Conservation (phyloP, 2,329 filamentous ascomycete genomes). For the Alternaria longipes region DNA sequence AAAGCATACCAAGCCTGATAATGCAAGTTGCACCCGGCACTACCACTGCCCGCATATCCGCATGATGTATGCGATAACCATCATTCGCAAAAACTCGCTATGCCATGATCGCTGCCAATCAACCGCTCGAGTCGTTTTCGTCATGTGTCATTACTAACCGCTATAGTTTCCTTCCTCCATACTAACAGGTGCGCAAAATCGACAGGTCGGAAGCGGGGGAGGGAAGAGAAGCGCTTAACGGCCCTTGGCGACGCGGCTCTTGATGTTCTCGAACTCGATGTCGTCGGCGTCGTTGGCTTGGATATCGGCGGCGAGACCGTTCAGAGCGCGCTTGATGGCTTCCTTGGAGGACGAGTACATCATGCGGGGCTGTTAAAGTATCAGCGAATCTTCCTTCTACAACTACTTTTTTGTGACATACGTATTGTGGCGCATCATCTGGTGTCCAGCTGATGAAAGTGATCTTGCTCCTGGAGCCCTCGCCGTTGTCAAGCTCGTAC, state of each 20-base stretch:
- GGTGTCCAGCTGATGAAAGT: constrained; percentile 50
- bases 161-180: constrained; percentile 26
- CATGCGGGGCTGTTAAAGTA: constrained; percentile 76
- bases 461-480: constrained; percentile 71
- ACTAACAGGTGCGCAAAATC: constrained; percentile 30
- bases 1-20: constrained; percentile 22
- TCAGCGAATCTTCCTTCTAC: constrained; percentile 17
- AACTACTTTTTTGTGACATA: constrained; percentile 55
- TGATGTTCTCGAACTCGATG: constrained; percentile 78
- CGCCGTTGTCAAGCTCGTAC: constrained; percentile 75
- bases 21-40: constrained; percentile 22
- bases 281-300: constrained; percentile 87
- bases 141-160: constrained; percentile 26
- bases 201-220: constrained; percentile 11
- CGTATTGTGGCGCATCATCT: constrained; percentile 79
- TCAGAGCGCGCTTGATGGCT: constrained; percentile 80
- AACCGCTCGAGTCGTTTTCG: constrained; percentile 24
- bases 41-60: constrained; percentile 16
- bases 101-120: constrained; percentile 19
- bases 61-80: constrained; percentile 22
- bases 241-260: constrained; percentile 63
- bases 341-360: constrained; percentile 90
- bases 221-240: constrained; percentile 50
- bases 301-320: constrained; percentile 77
- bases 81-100: constrained; percentile 14